A percentile compares a stretch with the other conserved stretches of the same genome.
phyloP scores from a whole-genome alignment of 2,329 filamentous ascomycete species.

The Epichloe sibirici region DNA sequence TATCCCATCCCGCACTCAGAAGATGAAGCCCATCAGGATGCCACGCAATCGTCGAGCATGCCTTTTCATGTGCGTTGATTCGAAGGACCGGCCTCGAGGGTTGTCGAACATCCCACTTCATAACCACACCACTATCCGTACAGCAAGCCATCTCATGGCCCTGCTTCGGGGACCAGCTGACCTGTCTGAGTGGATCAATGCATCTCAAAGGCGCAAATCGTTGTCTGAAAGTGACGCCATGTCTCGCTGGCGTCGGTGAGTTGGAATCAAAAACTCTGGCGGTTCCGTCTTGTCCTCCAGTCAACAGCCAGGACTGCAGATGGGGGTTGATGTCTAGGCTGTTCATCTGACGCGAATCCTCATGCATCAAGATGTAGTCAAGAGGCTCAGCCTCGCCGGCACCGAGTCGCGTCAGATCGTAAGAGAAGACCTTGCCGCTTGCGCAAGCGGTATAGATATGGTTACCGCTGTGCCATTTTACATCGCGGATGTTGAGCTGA shows the following conservation, averaged over 20 bases:
- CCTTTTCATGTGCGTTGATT: conserved; percentile 49
- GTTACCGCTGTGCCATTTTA: conserved; percentile 43
- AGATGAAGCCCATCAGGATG: conserved; percentile 57
- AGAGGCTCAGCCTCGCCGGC: conserved; percentile 31
- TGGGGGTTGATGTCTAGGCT: conserved; percentile 52
- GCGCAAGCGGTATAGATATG: conserved; percentile 51
- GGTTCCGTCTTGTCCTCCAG: conserved; percentile 51
- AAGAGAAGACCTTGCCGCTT: conserved; percentile 52
- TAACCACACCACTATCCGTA: conserved; percentile 47
- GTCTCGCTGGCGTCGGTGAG: conserved; percentile 32
- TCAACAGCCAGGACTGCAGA: conserved; percentile 42
- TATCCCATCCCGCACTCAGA: conserved; percentile 50
- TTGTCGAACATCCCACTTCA: conserved; percentile 54
- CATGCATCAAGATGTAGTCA: conserved; percentile 44
- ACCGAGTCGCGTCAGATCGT: conserved; percentile 42
- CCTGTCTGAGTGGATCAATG: conserved; percentile 39
- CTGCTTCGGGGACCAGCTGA: conserved; percentile 53
- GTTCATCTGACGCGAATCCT: conserved; percentile 52
- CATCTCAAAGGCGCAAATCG: conserved; percentile 28
- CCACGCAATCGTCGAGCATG: conserved; percentile 50
- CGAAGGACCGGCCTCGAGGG: conserved; percentile 39
- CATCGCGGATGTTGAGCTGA: conserved; percentile 51
- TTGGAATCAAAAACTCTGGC: conserved; percentile 49
- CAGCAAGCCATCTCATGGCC: conserved; percentile 52
- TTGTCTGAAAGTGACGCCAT: conserved; percentile 38